Conservation (phyloP, 441 rosid genomes). For the Daphne laureola region DNA sequence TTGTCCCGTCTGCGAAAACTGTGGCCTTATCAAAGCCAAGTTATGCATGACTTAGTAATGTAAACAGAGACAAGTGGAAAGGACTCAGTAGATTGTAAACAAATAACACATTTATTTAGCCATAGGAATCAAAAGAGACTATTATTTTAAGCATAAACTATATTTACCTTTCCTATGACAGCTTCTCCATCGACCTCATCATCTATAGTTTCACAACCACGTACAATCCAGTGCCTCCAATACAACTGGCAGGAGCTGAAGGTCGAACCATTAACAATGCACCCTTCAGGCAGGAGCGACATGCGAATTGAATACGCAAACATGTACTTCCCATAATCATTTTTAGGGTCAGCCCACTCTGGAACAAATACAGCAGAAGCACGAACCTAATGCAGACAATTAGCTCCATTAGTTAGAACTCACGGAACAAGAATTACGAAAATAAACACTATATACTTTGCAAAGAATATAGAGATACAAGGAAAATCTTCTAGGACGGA, state of each 20-base stretch:
- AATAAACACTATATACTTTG: neutral
- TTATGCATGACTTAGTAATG: no score
- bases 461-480: neutral
- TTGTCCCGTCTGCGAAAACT: no score
- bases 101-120: no score
- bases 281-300: conserved; percentile 54
- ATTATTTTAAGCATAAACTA: no score
- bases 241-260: conserved; percentile 50
- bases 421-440: neutral
- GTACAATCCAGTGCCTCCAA: conserved; percentile 45
- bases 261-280: conserved; percentile 30
- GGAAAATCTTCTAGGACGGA: neutral
- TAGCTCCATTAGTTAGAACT: neutral
- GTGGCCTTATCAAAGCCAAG: no score
- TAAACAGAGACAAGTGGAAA: no score
- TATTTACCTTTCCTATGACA: conserved; percentile 50
- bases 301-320: conserved; percentile 58
- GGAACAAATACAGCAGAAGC: conserved; percentile 56
- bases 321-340: conserved; percentile 15
- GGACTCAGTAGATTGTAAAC: no score
- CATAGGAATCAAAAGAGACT: no score
- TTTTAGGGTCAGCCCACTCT: conserved; percentile 27
- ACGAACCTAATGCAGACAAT: conserved; percentile 31
- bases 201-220: conserved; percentile 27
- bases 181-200: conserved; percentile 29